Evolutionary conservation across 352 stramenopile species (phyloP).

Genomic region (Phytophthora litchii): DNA sequence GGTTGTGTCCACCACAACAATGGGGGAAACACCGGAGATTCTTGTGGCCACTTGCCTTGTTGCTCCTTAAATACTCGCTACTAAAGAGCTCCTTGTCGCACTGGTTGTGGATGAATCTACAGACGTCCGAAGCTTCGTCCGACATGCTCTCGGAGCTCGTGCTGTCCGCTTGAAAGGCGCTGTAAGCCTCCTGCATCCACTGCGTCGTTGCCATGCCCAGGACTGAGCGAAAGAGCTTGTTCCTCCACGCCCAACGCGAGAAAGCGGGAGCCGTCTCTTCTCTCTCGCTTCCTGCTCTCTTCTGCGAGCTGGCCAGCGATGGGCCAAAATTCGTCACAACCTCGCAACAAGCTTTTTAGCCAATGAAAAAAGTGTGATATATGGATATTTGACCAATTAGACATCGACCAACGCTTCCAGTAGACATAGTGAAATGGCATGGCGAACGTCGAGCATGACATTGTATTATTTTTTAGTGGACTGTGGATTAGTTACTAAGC

Average conservation of each 20-base stretch:
- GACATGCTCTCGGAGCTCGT: slow-evolving; percentile 24
- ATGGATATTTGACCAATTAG: slow-evolving; percentile 16
- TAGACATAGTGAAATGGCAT: slow-evolving; percentile 18
- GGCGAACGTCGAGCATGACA: slow-evolving; percentile 13
- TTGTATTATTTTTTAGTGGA: too few relatives aligned
- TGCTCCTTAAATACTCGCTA: slow-evolving; percentile 81
- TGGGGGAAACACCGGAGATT: slow-evolving; percentile 86
- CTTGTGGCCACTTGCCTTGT: slow-evolving; percentile 88
- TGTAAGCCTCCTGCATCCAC: slow-evolving; percentile 29
- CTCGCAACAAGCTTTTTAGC: slow-evolving; percentile 13
- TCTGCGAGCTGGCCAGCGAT: slow-evolving; percentile 15
- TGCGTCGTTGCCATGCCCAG: slow-evolving; percentile 23
- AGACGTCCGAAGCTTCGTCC: slow-evolving; percentile 14
- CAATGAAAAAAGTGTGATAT: background rate
- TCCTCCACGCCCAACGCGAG: background rate
- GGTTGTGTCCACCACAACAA: slow-evolving; percentile 83
- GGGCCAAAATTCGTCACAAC: slow-evolving; percentile 21
- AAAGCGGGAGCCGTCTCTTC: slow-evolving; percentile 27
- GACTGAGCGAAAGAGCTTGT: too few relatives aligned
- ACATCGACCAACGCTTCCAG: background rate
- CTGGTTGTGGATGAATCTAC: slow-evolving; percentile 69
- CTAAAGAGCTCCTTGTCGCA: slow-evolving; percentile 80
- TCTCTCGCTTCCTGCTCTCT: slow-evolving; percentile 35
- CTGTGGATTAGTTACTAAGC: too few relatives aligned
- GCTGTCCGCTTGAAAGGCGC: slow-evolving; percentile 8